Percentiles rank a stretch among this genome's conserved stretches.
phyloP scores from a whole-genome alignment of 495 filamentous ascomycete genomes.

The Tuber magnatum region DNA sequence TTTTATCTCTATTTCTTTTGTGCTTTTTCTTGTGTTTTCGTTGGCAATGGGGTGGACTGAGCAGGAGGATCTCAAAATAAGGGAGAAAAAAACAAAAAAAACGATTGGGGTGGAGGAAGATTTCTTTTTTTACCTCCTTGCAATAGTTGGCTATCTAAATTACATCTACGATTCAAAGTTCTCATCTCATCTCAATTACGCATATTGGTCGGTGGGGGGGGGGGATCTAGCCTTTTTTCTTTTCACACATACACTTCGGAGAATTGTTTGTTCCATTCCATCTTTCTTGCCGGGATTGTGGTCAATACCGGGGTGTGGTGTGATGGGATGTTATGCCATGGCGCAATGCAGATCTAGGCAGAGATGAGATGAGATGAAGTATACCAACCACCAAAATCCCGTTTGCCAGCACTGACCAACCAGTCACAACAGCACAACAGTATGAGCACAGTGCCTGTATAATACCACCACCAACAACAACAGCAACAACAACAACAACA shows the following conservation, averaged over 20 bases:
- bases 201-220: background rate
- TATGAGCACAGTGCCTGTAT: too few species aligned
- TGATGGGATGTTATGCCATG: background rate
- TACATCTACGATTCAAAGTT: constrained; percentile 4
- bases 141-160: background rate
- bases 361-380: background rate
- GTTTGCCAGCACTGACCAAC: too few species aligned
- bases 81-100: constrained; percentile 3
- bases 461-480: too few species aligned
- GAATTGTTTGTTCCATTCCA: background rate
- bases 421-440: too few species aligned
- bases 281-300: background rate
- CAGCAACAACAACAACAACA: too few species aligned
- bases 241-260: background rate
- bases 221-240: background rate
- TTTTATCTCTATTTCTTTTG: background rate
- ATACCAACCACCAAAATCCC: background rate
- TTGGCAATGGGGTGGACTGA: background rate
- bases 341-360: background rate
- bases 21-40: background rate
- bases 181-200: constrained; percentile 8
- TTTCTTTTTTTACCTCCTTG: constrained; percentile 13
- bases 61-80: background rate
- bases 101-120: background rate
- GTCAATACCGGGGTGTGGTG: background rate